phyloP scores from a whole-genome alignment of 441 rosid species.

The Pelargonium myrrhifolium region DNA sequence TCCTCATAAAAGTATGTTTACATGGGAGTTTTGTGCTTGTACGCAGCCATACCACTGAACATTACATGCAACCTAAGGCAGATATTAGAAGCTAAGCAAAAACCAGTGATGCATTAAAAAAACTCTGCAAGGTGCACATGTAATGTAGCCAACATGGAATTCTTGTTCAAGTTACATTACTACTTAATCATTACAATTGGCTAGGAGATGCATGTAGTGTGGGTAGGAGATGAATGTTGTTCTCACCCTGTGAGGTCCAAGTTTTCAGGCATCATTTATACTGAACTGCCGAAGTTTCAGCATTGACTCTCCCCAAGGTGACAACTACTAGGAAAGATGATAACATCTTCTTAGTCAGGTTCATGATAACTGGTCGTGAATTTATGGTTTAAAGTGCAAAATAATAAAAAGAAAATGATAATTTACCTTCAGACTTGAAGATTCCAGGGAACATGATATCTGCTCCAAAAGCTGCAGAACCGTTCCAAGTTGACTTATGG shows the following conservation, averaged over 20 bases:
- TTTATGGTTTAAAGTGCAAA: not conserved
- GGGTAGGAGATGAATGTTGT: not conserved
- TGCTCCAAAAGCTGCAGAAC: constrained; percentile 61
- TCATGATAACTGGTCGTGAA: not conserved
- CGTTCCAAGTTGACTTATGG: constrained; percentile 44
- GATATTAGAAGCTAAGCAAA: not conserved
- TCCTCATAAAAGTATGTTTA: not conserved
- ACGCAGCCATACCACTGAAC: not conserved
- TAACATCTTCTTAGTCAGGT: not conserved
- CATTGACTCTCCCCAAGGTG: not conserved
- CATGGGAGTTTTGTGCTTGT: not conserved
- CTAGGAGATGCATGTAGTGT: not conserved
- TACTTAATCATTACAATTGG: not conserved
- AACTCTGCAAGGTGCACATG: not conserved
- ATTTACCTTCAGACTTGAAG: constrained; percentile 42
- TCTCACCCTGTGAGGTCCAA: not conserved
- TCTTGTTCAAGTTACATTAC: not conserved
- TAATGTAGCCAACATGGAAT: not conserved
- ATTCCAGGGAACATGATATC: constrained; percentile 43
- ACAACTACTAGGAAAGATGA: not conserved
- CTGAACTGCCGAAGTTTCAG: not conserved
- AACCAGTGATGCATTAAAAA: not conserved
- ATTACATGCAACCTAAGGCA: not conserved
- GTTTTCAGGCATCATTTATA: not conserved
- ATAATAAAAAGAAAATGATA: constrained; percentile 6